Percentiles rank a stretch among this genome's conserved stretches.
Evolutionary conservation across 495 filamentous ascomycete genomes (phyloP).

Genomic region (Daldinia concentrica): DNA sequence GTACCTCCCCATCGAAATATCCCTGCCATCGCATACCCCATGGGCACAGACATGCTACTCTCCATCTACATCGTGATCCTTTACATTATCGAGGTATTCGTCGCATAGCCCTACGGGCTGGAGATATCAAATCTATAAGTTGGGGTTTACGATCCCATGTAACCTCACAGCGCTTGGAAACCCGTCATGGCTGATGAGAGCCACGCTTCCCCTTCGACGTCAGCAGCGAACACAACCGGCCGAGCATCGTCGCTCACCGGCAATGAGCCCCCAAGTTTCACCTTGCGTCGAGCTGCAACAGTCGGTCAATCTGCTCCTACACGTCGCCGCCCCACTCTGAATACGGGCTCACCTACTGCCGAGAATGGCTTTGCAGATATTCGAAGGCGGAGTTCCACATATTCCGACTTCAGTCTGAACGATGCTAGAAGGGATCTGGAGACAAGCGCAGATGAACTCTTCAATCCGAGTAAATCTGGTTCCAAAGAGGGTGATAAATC

Average conservation of each 20-base stretch:
- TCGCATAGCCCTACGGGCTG: constrained; percentile 30
- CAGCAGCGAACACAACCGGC: constrained; percentile 32
- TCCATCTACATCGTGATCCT: constrained; percentile 19
- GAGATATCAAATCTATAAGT: constrained; percentile 8
- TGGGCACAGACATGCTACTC: not conserved
- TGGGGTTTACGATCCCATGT: constrained; percentile 30
- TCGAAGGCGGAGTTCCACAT: constrained; percentile 75
- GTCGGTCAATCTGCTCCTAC: constrained; percentile 45
- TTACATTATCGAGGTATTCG: constrained; percentile 13
- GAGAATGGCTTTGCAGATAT: constrained; percentile 41
- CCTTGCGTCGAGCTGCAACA: constrained; percentile 49
- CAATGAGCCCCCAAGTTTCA: constrained; percentile 38
- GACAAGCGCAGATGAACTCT: constrained; percentile 75
- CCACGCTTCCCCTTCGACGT: constrained; percentile 32
- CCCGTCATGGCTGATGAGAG: constrained; percentile 43
- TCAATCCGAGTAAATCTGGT: constrained; percentile 67
- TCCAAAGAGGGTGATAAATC: constrained; percentile 36
- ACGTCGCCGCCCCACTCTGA: constrained; percentile 34
- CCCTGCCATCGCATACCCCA: constrained; percentile 32
- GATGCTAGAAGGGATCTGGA: constrained; percentile 73
- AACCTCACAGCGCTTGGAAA: constrained; percentile 12
- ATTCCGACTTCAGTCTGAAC: constrained; percentile 74
- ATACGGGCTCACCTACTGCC: constrained; percentile 26
- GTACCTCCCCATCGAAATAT: constrained; percentile 7
- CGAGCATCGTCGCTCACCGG: constrained; percentile 24